Evolutionary conservation across 441 rosid genomes (phyloP), one percentile per base, ranked within the genome.

Genomic region (Pelargonium myrrhifolium): DNA sequence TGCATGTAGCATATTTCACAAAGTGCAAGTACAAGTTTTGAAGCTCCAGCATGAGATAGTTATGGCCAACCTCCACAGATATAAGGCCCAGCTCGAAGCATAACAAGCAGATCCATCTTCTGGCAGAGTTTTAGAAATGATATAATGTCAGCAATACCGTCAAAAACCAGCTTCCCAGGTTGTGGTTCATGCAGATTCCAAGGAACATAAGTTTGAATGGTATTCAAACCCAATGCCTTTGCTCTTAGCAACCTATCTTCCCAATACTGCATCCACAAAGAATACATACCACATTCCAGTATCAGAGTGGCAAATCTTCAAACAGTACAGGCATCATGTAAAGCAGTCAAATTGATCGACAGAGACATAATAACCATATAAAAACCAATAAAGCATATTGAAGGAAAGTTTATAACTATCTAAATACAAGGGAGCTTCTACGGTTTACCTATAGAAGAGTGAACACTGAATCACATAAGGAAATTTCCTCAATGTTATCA

Each of bases 151-250:
- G 90, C 87, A 77, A 89, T 87, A 67, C 96, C 95, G 63, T 86
- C 87, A 75, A 91, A 91, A 70, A 85, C 87, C 28, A 87, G 61
- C 67, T 87, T 70, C 37, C 86, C 93, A 0, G 87, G 92, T 78
- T 78, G 82, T n/a, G 99, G 97, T 74, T 93, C 96, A 76, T 93
- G 99, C 56, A 93, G 79, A 82, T 93, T 93, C 97, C 99, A 93
- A 47, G 97, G 96, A 75, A 89, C 92, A 77, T 93, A 93, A 26
- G 84, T 78, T 84, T 93, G 99, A 69, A 93, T 87, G 40, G 93
- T 77, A 76, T 91, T 93, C 78, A 93, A 74, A 11, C 97, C 97
- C 85, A 93, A 67, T 66, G 96, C 89, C 82, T 89, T 91, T 21
- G 90, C 96, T 83, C 85, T 87, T 68, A 89, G 66, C 71, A 93